A percentile compares a stretch with the other conserved stretches of the same genome.
These are phyloP conservation scores for Backusella luteola DNA, from an alignment of 192 early-diverging fungal species.

Conservation along the genomic window DNA sequence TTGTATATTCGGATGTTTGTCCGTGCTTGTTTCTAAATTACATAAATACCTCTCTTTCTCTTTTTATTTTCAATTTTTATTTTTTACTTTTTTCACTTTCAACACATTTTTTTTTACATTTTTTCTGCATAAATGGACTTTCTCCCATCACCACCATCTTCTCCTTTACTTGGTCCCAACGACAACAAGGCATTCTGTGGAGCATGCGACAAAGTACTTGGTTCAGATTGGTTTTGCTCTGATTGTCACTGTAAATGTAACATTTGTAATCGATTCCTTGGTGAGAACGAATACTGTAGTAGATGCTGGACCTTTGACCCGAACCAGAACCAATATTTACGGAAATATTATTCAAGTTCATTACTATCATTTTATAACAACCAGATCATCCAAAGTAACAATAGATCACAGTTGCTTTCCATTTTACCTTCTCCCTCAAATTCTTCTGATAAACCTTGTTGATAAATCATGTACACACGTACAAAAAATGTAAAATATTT, in stretches of 20 bases:
- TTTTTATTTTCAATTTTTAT: not conserved
- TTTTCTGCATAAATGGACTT: constrained; percentile 11
- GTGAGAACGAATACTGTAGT: constrained; percentile 29
- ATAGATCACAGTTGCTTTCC: not conserved
- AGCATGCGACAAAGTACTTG: constrained; percentile 26
- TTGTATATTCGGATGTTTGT: constrained; percentile 1
- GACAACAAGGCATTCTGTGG: constrained; percentile 22
- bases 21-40: constrained; percentile 3
- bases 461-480: not conserved
- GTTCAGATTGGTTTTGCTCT: constrained; percentile 38
- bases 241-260: constrained; percentile 31
- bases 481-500: not conserved
- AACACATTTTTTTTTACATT: not conserved
- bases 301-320: constrained; percentile 35
- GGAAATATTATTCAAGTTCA: not conserved
- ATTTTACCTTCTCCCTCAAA: constrained; percentile 7
- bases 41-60: constrained; percentile 1
- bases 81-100: not conserved
- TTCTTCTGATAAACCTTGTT: constrained; percentile 9
- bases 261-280: constrained; percentile 34
- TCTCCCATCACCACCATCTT: constrained; percentile 21
- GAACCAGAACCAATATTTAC: constrained; percentile 1
- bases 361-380: not conserved
- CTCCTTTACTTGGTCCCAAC: constrained; percentile 7
- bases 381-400: not conserved